These are phyloP conservation scores for Blastobotrys apis DNA, from an alignment of 1,139 yeast species.

Conservation along the genomic window DNA sequence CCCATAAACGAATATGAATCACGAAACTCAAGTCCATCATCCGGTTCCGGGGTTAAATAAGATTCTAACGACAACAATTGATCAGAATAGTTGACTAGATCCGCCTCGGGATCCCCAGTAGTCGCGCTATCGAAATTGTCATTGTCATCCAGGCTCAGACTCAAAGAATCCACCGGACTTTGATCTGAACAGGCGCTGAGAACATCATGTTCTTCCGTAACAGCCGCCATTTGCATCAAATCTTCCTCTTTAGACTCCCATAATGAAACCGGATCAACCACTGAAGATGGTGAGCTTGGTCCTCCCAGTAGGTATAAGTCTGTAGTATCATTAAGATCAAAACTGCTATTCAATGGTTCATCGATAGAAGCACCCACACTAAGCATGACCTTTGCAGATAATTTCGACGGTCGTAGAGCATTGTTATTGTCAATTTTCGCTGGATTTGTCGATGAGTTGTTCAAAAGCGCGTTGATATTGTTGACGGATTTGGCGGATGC, in stretches of 20 bases:
- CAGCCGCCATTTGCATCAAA: neutral
- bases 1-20: conserved; percentile 3
- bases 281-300: conserved; percentile 9
- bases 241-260: conserved; percentile 5
- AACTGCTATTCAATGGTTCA: neutral
- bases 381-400: conserved; percentile 12
- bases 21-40: conserved; percentile 14
- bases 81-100: conserved; percentile 5
- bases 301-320: conserved; percentile 11
- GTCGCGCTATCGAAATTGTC: neutral
- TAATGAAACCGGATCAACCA: conserved; percentile 9
- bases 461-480: conserved; percentile 2
- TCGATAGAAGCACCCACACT: conserved; percentile 3
- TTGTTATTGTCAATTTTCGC: neutral
- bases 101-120: conserved; percentile 5
- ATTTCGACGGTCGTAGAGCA: conserved; percentile 10
- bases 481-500: neutral
- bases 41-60: conserved; percentile 28
- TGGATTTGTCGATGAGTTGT: neutral
- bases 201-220: conserved; percentile 3
- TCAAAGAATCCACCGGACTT: conserved; percentile 10
- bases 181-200: conserved; percentile 5
- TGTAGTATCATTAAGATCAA: conserved; percentile 9
- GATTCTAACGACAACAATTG: conserved; percentile 22
- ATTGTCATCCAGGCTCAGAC: conserved; percentile 6